Evolutionary conservation across 75 land plant genomes (phyloP), one percentile per base, ranked within the genome.

Genomic region (Sequoia sempervirens): DNA sequence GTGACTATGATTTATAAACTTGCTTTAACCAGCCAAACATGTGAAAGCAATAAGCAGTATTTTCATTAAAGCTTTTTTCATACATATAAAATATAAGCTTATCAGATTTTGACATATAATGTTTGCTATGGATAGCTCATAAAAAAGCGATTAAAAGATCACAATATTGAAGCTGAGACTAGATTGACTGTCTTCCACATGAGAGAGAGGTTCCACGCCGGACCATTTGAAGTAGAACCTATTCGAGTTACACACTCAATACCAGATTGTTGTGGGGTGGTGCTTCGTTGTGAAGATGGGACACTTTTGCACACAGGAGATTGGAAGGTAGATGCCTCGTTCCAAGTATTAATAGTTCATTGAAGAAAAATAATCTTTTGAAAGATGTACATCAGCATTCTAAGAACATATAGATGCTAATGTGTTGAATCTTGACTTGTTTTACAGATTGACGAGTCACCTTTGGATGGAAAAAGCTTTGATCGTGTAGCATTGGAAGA

Each of bases 221-320:
- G 91, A 47, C 91, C 91, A 28, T 90, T 90, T 81, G 89, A 88
- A 75, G 74, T 90, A 40, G 91, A 90, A 84, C 80, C 90, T 28
- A 88, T 90, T 40, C 91, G 91, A 28, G 91, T 90, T 37, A 90
- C 91, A 8, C 91, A 90, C 58, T 90, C 91, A 28, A 90, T 90
- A n/a, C 91, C 91, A 4, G 91, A 90, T 75, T 90, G 91, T 81
- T 90, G 91, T 86, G 91, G 91, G n/a, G 84, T 90, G 81, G 84
- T 88, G 7, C 82, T 90, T 50, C 91, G 91, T 38, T 90, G 91
- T 75, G 12, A 73, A 47, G 91, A 90, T 84, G 91, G 91, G 2
- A 90, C 87, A n/a, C 86, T 90, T 73, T 90, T 90, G 18, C 91
- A 90, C 69, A 88, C 90, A 37, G 91, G 91, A 85, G 91, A 90